Conservation (phyloP, 2,329 filamentous ascomycete genomes). For the Byssothecium circinans region DNA sequence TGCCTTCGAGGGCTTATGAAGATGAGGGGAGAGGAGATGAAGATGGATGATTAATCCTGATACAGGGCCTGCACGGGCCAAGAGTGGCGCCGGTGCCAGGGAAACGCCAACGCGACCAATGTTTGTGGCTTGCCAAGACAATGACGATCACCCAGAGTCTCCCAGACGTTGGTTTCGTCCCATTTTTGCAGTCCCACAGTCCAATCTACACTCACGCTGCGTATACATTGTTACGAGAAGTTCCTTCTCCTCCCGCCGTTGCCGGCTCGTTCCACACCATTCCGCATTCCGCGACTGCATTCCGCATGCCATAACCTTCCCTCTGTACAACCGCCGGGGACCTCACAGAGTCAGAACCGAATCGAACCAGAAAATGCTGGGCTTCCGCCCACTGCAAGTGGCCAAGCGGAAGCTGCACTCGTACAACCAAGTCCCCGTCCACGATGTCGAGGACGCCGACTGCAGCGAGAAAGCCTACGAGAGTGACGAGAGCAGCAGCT, state of each 20-base stretch:
- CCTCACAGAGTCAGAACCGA: background rate
- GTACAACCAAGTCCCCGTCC: constrained; percentile 35
- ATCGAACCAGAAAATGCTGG: constrained; percentile 28
- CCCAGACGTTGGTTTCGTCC: background rate
- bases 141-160: background rate
- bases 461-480: constrained; percentile 45
- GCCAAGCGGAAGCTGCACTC: constrained; percentile 41
- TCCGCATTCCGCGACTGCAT: constrained; percentile 5
- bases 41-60: no score
- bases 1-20: no score
- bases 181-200: background rate
- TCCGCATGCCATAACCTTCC: constrained; percentile 8
- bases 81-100: background rate
- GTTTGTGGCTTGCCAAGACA: background rate
- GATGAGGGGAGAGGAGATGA: background rate
- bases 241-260: background rate
- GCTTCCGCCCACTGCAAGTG: constrained; percentile 41
- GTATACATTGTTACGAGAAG: no score
- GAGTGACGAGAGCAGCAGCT: constrained; percentile 35
- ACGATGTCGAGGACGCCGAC: constrained; percentile 31
- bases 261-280: constrained; percentile 7
- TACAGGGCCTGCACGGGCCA: background rate
- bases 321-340: no score
- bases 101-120: background rate
- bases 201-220: no score